Evolutionary conservation across 2,329 filamentous ascomycete species (phyloP).

Genomic region (Pseudogymnoascus sp.): DNA sequence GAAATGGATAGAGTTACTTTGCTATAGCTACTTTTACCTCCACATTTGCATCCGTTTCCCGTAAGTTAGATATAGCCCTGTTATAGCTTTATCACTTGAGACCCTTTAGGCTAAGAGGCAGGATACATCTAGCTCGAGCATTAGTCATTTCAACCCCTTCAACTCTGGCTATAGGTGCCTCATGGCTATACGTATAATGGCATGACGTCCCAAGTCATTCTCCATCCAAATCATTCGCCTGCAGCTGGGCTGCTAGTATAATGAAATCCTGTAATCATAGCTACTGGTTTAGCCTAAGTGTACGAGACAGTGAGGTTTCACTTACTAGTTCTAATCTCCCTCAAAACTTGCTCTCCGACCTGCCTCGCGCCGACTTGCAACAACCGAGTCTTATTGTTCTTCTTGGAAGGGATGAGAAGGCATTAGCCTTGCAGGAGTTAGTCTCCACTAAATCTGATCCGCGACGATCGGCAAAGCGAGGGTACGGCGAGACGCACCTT

Average conservation of each 20-base stretch:
- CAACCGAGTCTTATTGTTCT: constrained; percentile 21
- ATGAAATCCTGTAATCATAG: constrained; percentile 24
- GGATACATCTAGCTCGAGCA: not conserved
- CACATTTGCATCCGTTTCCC: not conserved
- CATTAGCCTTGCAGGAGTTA: constrained; percentile 23
- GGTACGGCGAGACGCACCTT: not conserved
- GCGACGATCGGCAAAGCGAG: not conserved
- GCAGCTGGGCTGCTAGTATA: not conserved
- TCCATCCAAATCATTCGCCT: not conserved
- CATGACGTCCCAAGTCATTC: not conserved
- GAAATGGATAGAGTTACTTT: not conserved
- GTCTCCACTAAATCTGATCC: constrained; percentile 1
- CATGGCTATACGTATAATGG: not conserved
- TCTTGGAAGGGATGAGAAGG: constrained; percentile 23
- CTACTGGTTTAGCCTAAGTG: constrained; percentile 23
- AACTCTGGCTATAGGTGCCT: not conserved
- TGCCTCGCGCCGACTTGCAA: constrained; percentile 18
- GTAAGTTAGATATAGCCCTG: not conserved
- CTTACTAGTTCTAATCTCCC: constrained; percentile 21
- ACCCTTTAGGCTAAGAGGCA: not conserved
- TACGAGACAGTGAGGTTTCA: constrained; percentile 19
- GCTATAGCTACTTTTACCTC: not conserved
- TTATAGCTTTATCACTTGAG: not conserved
- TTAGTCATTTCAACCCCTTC: not conserved
- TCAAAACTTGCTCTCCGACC: constrained; percentile 22